A percentile compares a stretch with the other conserved stretches of the same genome.
phyloP scores from a whole-genome alignment of 176 grass and related monocot genomes.

The Carex myosuroides region DNA sequence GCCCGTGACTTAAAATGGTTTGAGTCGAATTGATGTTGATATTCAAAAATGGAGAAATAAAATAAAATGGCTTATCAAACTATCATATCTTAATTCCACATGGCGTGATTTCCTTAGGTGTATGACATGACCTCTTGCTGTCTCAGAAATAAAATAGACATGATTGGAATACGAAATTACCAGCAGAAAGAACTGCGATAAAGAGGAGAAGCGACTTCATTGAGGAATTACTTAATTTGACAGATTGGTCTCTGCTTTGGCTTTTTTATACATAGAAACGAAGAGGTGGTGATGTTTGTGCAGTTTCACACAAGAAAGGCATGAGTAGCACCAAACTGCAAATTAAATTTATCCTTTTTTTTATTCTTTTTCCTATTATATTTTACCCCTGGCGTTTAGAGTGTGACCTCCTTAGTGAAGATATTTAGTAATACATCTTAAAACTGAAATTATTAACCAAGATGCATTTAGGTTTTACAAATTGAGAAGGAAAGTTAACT shows the following conservation, averaged over 20 bases:
- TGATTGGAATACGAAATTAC: neutral
- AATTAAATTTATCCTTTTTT: neutral
- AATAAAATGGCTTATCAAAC: neutral
- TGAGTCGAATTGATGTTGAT: neutral
- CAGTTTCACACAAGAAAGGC: conserved; percentile 8
- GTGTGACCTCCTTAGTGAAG: neutral
- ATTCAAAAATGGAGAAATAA: neutral
- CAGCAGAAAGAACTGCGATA: neutral
- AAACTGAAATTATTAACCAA: no score
- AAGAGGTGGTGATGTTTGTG: conserved; percentile 18
- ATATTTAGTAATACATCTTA: neutral
- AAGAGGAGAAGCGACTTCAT: conserved; percentile 16
- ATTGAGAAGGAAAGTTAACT: no score
- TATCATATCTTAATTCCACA: neutral
- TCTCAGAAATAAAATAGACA: neutral
- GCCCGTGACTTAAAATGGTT: no score
- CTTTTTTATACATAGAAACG: conserved; percentile 9
- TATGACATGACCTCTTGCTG: neutral
- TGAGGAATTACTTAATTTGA: conserved; percentile 9
- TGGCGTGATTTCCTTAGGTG: neutral
- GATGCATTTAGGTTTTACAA: no score
- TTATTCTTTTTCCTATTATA: neutral
- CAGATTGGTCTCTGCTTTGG: neutral
- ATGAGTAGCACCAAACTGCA: conserved; percentile 5
- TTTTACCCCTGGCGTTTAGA: neutral